Evolutionary conservation across 106 monocot genomes (phyloP).

Genomic region (Acorus gramineus): DNA sequence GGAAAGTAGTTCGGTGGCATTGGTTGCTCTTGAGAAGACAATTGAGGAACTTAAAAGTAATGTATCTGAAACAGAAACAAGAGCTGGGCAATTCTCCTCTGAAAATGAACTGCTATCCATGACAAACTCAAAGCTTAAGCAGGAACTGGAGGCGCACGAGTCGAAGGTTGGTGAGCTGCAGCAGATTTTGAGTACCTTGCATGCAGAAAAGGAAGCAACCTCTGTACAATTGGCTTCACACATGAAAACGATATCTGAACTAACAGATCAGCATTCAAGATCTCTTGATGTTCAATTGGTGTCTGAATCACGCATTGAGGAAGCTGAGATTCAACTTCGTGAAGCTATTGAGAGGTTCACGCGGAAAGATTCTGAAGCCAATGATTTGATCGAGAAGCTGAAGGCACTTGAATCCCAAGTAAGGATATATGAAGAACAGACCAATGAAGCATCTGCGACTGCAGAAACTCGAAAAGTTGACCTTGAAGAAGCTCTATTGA

Average conservation of each 20-base stretch:
- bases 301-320: slow-evolving; percentile 41
- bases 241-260: slow-evolving; percentile 31
- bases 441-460: slow-evolving; percentile 24
- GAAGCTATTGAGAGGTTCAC: slow-evolving; percentile 44
- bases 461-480: slow-evolving; percentile 32
- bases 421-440: slow-evolving; percentile 39
- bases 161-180: slow-evolving; percentile 38
- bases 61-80: slow-evolving; percentile 25
- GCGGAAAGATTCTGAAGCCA: slow-evolving; percentile 46
- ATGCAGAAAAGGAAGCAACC: slow-evolving; percentile 49
- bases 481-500: slow-evolving; percentile 41
- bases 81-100: slow-evolving; percentile 26
- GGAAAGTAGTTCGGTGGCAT: slow-evolving; percentile 31
- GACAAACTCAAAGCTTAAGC: slow-evolving; percentile 38
- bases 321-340: slow-evolving; percentile 41
- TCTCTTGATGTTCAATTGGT: slow-evolving; percentile 43
- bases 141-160: slow-evolving; percentile 43
- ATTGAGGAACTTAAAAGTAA: slow-evolving; percentile 43
- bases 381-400: slow-evolving; percentile 42
- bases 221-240: slow-evolving; percentile 37
- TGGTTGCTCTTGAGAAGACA: slow-evolving; percentile 20
- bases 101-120: slow-evolving; percentile 37
- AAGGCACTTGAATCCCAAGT: slow-evolving; percentile 35
- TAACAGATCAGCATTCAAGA: slow-evolving; percentile 52
- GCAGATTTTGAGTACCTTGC: slow-evolving; percentile 31